phyloP scores from a whole-genome alignment of 2,329 filamentous ascomycete genomes.

The Dactylellina cionopaga region DNA sequence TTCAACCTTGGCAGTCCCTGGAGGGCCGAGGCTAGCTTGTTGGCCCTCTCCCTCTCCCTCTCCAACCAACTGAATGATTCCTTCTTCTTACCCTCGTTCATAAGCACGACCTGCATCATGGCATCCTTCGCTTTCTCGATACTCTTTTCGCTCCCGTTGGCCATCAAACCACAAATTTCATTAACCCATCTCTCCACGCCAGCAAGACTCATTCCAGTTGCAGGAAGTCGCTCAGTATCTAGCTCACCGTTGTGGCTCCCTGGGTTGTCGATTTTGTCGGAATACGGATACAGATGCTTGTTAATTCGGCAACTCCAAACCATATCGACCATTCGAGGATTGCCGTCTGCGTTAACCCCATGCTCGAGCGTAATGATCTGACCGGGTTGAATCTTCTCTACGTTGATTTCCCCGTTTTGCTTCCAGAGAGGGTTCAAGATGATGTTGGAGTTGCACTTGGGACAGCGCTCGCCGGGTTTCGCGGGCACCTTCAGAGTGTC shows the following conservation, averaged over 20 bases:
- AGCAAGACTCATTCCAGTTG: slow-evolving; percentile 18
- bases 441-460: slow-evolving; percentile 37
- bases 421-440: slow-evolving; percentile 17
- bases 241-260: neutral
- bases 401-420: slow-evolving; percentile 11
- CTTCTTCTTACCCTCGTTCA: slow-evolving; percentile 44
- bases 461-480: slow-evolving; percentile 19
- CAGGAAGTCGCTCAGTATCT: neutral
- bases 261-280: neutral
- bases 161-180: slow-evolving; percentile 1
- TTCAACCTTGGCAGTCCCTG: no score
- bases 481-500: neutral
- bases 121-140: slow-evolving; percentile 16
- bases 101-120: slow-evolving; percentile 30
- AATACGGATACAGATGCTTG: slow-evolving; percentile 19
- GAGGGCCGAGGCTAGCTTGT: neutral
- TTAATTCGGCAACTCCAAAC: slow-evolving; percentile 50
- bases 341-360: slow-evolving; percentile 6
- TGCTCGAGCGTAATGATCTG: neutral
- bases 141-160: neutral
- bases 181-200: slow-evolving; percentile 40
- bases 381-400: slow-evolving; percentile 1
- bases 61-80: slow-evolving; percentile 40
- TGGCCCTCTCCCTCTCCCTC: slow-evolving; percentile 10
- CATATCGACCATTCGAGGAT: slow-evolving; percentile 2